Percentiles rank a stretch among this genome's conserved stretches.
These are phyloP conservation scores for Antitrichia curtipendula DNA, from an alignment of 225 moss, liverwort and hornwort genomes.

Conservation along the genomic window DNA sequence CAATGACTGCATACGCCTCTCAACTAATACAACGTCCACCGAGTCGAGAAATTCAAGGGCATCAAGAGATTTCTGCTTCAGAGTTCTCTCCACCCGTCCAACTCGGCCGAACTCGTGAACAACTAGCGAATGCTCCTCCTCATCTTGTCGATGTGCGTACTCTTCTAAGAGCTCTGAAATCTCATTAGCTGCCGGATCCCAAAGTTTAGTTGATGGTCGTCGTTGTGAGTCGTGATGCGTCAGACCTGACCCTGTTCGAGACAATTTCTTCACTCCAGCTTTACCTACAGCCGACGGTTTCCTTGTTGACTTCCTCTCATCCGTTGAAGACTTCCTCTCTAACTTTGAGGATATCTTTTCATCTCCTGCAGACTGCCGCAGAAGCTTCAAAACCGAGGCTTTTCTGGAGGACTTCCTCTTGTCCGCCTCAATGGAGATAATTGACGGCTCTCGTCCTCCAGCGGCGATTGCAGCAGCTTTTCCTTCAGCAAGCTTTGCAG, in stretches of 20 bases:
- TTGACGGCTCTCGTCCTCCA: not conserved
- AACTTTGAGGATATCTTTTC: not conserved
- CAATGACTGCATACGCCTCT: constrained; percentile 48
- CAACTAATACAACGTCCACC: constrained; percentile 34
- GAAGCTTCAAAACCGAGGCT: not conserved
- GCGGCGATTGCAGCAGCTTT: not conserved
- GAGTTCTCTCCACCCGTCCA: constrained; percentile 10
- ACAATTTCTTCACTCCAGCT: not conserved
- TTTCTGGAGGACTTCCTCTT: constrained; percentile 1
- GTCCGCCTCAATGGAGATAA: not conserved
- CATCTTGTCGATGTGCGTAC: not conserved
- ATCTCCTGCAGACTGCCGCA: not conserved
- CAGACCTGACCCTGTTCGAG: not conserved
- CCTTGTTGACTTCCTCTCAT: not conserved
- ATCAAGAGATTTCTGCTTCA: constrained; percentile 1
- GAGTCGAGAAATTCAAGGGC: constrained; percentile 28
- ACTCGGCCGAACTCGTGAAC: constrained; percentile 52
- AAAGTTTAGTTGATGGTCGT: not conserved
- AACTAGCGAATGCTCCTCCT: constrained; percentile 46
- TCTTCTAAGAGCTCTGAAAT: not conserved
- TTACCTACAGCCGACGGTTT: not conserved
- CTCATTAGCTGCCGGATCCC: constrained; percentile 7
- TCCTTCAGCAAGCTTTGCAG: not conserved
- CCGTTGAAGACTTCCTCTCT: not conserved
- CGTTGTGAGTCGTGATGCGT: not conserved